Conservation (phyloP, 2,329 filamentous ascomycete genomes). For the Penicillium capsulatum region DNA sequence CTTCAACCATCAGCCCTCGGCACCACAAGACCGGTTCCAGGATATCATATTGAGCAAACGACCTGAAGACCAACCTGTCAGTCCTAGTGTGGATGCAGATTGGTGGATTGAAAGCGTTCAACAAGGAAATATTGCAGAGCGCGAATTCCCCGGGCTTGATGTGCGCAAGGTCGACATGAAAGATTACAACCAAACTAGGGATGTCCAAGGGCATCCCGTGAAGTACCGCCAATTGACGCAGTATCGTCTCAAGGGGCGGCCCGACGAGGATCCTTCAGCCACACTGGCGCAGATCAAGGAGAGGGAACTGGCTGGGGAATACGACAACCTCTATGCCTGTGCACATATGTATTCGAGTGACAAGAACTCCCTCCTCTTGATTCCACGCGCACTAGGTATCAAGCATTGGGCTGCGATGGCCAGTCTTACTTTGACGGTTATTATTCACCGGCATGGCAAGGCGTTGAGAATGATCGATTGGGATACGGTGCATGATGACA, state of each 20-base stretch:
- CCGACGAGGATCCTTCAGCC: constrained; percentile 25
- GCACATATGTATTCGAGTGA: constrained; percentile 57
- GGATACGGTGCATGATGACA: constrained; percentile 11
- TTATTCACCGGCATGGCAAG: constrained; percentile 44
- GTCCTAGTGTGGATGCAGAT: constrained; percentile 35
- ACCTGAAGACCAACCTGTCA: constrained; percentile 33
- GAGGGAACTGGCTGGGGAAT: constrained; percentile 31
- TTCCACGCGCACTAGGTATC: constrained; percentile 48
- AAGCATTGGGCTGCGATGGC: constrained; percentile 43
- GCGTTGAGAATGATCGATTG: constrained; percentile 43
- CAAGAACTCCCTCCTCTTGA: constrained; percentile 52
- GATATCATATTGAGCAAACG: constrained; percentile 28
- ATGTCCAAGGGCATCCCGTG: constrained; percentile 27
- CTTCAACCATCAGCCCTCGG: constrained; percentile 31
- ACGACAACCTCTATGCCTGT: constrained; percentile 54
- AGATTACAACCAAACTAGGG: constrained; percentile 40
- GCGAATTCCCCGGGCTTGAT: constrained; percentile 43
- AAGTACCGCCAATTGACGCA: constrained; percentile 44
- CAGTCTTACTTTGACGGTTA: constrained; percentile 47
- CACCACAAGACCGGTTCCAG: constrained; percentile 29
- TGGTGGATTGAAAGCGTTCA: constrained; percentile 34
- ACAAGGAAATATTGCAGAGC: constrained; percentile 25
- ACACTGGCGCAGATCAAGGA: constrained; percentile 16
- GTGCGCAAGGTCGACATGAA: constrained; percentile 53
- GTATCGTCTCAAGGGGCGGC: constrained; percentile 45